Percentiles rank a stretch among this genome's conserved stretches.
phyloP scores from a whole-genome alignment of 2,329 filamentous ascomycete genomes.

The Emmonsiellopsis sp. region DNA sequence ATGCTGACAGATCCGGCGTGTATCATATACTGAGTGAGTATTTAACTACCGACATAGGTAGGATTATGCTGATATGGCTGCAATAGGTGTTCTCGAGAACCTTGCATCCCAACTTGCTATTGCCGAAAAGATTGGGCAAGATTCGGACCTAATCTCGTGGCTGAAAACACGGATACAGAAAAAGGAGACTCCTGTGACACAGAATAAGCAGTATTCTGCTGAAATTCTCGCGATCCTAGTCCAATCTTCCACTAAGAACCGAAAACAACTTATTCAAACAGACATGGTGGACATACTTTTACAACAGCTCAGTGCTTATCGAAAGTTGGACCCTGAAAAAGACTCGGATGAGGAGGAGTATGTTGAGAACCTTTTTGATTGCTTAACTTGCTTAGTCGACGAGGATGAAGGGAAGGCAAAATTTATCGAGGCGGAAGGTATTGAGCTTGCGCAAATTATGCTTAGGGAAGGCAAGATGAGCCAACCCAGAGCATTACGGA shows the following conservation, averaged over 20 bases:
- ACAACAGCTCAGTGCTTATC: constrained; percentile 74
- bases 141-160: constrained; percentile 64
- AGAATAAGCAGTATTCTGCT: constrained; percentile 93
- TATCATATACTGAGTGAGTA: constrained; percentile 64
- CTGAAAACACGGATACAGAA: constrained; percentile 64
- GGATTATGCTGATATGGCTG: constrained; percentile 10
- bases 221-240: constrained; percentile 85
- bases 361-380: constrained; percentile 87
- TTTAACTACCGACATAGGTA: neutral
- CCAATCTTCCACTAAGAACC: constrained; percentile 62
- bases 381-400: constrained; percentile 70
- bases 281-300: constrained; percentile 73
- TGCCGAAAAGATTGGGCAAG: constrained; percentile 62
- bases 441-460: constrained; percentile 88
- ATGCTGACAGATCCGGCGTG: constrained; percentile 71
- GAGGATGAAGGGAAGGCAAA: constrained; percentile 65
- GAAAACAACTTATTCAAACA: constrained; percentile 51
- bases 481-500: constrained; percentile 65
- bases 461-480: constrained; percentile 79
- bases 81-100: constrained; percentile 64
- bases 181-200: constrained; percentile 59
- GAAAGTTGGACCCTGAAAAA: constrained; percentile 74
- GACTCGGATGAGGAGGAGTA: constrained; percentile 89
- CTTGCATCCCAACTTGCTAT: constrained; percentile 62
- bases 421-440: constrained; percentile 81